These are phyloP conservation scores for Apophysomyces trapeziformis DNA, from an alignment of 371 early-diverging fungal species.

Conservation along the genomic window DNA sequence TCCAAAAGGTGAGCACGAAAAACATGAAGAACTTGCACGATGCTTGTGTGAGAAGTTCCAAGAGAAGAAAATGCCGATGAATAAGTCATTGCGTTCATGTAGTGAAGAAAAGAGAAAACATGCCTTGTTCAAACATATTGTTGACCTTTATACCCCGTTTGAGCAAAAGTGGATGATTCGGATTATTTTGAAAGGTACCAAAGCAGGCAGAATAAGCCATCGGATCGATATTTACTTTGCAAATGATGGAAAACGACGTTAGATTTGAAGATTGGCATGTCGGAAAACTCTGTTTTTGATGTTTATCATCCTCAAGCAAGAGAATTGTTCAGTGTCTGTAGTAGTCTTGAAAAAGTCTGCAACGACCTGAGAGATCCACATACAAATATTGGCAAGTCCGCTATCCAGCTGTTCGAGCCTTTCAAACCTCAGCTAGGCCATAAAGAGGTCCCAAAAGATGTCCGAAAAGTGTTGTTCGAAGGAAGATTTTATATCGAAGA, in stretches of 20 bases:
- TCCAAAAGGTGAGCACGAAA: slow-evolving; percentile 20
- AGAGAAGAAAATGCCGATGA: not conserved
- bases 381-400: slow-evolving; percentile 28
- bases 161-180: slow-evolving; percentile 81
- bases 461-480: slow-evolving; percentile 44
- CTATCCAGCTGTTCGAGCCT: slow-evolving; percentile 53
- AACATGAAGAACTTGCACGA: no score
- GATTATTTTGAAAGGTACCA: slow-evolving; percentile 70
- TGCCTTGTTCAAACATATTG: slow-evolving; percentile 54
- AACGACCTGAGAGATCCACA: slow-evolving; percentile 49
- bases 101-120: slow-evolving; percentile 33
- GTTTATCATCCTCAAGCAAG: slow-evolving; percentile 71
- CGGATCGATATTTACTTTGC: not conserved
- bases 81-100: slow-evolving; percentile 4
- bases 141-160: slow-evolving; percentile 59
- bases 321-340: slow-evolving; percentile 65
- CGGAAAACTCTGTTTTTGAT: slow-evolving; percentile 67
- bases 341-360: slow-evolving; percentile 62
- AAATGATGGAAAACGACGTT: not conserved
- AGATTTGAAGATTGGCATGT: slow-evolving; percentile 76
- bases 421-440: slow-evolving; percentile 65
- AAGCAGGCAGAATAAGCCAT: not conserved
- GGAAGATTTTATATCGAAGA: slow-evolving; percentile 74
- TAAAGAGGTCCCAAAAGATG: slow-evolving; percentile 42
- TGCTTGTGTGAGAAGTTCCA: no score